phyloP scores from a whole-genome alignment of 75 land plant species.

The Sequoiadendron giganteum region DNA sequence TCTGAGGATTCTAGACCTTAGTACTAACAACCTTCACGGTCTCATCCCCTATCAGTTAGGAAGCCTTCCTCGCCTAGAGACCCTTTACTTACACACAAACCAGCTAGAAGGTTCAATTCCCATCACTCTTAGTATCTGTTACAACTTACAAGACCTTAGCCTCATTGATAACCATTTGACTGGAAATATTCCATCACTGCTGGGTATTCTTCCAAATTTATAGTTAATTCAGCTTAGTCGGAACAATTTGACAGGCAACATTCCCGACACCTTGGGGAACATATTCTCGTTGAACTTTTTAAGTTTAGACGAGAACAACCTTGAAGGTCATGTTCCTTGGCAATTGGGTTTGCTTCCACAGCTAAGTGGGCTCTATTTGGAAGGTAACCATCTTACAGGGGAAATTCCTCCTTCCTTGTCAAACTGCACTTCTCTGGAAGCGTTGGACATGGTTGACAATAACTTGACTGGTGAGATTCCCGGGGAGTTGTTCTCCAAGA shows the following conservation, averaged over 20 bases:
- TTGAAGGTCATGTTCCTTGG: background rate
- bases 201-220: background rate
- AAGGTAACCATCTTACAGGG: background rate
- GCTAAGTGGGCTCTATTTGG: background rate
- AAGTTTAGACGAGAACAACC: background rate
- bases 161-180: background rate
- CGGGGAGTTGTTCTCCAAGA: background rate
- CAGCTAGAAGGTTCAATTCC: slow-evolving; percentile 29
- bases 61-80: background rate
- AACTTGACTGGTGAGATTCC: slow-evolving; percentile 24
- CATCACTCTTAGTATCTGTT: background rate
- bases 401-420: background rate
- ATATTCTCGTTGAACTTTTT: background rate
- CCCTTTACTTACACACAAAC: slow-evolving; percentile 19
- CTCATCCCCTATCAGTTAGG: slow-evolving; percentile 11
- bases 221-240: background rate
- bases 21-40: slow-evolving; percentile 20
- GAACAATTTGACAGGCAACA: background rate
- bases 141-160: background rate
- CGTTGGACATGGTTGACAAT: slow-evolving; percentile 4
- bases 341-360: background rate
- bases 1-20: slow-evolving; percentile 12
- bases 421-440: slow-evolving; percentile 19
- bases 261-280: background rate
- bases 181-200: background rate